Evolutionary conservation across 2,329 filamentous ascomycete genomes (phyloP).

Genomic region (Scytalidium sp.): DNA sequence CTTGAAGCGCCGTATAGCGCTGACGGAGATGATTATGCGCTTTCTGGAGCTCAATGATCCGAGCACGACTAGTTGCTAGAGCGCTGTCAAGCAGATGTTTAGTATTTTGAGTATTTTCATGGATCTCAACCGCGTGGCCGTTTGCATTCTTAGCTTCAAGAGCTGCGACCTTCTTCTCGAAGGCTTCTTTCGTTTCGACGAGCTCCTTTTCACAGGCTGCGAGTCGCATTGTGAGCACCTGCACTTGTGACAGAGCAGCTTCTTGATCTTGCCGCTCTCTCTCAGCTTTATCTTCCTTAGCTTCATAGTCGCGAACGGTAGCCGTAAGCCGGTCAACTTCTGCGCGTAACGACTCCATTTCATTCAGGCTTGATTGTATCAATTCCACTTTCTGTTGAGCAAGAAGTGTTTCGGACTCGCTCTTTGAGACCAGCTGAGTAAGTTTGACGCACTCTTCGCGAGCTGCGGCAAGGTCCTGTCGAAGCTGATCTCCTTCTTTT

Average conservation of each 20-base stretch:
- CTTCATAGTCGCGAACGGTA: conserved; percentile 60
- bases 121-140: background rate
- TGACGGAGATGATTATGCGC: conserved; percentile 47
- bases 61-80: conserved; percentile 42
- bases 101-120: background rate
- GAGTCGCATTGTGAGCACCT: conserved; percentile 57
- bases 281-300: conserved; percentile 58
- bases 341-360: conserved; percentile 56
- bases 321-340: conserved; percentile 60
- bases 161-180: conserved; percentile 44
- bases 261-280: conserved; percentile 55
- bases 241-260: conserved; percentile 55
- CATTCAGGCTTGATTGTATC: conserved; percentile 57
- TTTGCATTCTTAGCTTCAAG: conserved; percentile 31
- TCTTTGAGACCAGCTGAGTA: conserved; percentile 61
- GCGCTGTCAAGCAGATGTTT: conserved; percentile 40
- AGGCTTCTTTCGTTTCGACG: conserved; percentile 35
- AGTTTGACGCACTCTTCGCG: conserved; percentile 62
- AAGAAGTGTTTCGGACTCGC: conserved; percentile 65
- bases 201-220: conserved; percentile 46
- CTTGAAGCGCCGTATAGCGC: conserved; percentile 46
- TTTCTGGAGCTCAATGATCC: conserved; percentile 47
- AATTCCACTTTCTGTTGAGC: conserved; percentile 62
- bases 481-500: conserved; percentile 53
- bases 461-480: conserved; percentile 54